phyloP scores from a whole-genome alignment of 2,329 filamentous ascomycete genomes.

The Claviceps paspali region DNA sequence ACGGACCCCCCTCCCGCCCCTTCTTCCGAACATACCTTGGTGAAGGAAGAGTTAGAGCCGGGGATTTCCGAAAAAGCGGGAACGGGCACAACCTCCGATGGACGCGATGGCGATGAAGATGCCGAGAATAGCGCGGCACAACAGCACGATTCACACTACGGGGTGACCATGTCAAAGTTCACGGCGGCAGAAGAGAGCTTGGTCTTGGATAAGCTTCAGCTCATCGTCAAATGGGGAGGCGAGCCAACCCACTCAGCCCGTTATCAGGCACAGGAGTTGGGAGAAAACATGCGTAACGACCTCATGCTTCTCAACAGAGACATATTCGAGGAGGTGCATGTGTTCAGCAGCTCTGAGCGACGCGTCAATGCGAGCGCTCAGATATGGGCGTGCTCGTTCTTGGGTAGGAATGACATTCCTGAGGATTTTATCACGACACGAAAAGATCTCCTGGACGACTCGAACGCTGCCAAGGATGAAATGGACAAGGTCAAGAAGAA shows the following conservation, averaged over 20 bases:
- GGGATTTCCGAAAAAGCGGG: slow-evolving; percentile 7
- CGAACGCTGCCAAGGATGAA: slow-evolving; percentile 94
- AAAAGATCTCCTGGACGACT: slow-evolving; percentile 92
- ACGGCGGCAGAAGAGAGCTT: slow-evolving; percentile 87
- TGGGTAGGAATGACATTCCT: slow-evolving; percentile 71
- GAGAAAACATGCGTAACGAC: slow-evolving; percentile 91
- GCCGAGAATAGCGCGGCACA: slow-evolving; percentile 26
- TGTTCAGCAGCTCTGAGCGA: slow-evolving; percentile 91
- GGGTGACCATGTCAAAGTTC: slow-evolving; percentile 82
- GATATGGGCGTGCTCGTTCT: slow-evolving; percentile 83
- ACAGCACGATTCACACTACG: slow-evolving; percentile 73
- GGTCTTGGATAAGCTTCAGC: slow-evolving; percentile 85
- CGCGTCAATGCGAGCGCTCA: slow-evolving; percentile 92
- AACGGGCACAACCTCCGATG: slow-evolving; percentile 4
- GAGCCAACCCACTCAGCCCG: slow-evolving; percentile 94
- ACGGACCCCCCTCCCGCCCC: slow-evolving; percentile 37
- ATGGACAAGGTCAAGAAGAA: slow-evolving; percentile 99
- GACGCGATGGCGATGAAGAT: slow-evolving; percentile 8
- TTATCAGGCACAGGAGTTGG: slow-evolving; percentile 90
- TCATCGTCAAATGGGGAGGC: slow-evolving; percentile 98
- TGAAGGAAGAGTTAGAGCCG: slow-evolving; percentile 16
- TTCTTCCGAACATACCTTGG: slow-evolving; percentile 19
- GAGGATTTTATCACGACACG: slow-evolving; percentile 79
- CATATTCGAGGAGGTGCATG: slow-evolving; percentile 78
- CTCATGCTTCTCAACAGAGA: slow-evolving; percentile 84